These are phyloP conservation scores for Trametes gibbosa DNA, from an alignment of 768 basidiomycete genomes.

Conservation along the genomic window DNA sequence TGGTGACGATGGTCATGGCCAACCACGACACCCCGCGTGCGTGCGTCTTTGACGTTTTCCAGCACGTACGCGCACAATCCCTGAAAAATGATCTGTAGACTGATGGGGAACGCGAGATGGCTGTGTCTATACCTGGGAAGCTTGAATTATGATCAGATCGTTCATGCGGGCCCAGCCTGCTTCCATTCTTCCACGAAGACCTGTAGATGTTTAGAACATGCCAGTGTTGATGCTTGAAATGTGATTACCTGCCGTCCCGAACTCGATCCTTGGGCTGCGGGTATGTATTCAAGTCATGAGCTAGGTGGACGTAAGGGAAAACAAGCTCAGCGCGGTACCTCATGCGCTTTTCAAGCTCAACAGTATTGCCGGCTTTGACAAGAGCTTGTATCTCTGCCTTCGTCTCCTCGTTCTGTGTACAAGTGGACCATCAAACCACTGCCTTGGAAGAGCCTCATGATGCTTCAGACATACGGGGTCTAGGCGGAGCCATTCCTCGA, in stretches of 20 bases:
- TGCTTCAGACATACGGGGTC: conserved; percentile 38
- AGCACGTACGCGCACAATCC: conserved; percentile 75
- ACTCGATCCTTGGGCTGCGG: conserved; percentile 70
- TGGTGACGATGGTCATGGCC: conserved; percentile 87
- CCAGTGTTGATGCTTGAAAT: not conserved
- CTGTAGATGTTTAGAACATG: conserved; percentile 33
- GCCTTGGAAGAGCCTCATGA: not conserved
- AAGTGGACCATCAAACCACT: not conserved
- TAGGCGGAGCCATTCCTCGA: conserved; percentile 49
- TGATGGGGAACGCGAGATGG: not conserved
- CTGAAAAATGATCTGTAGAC: conserved; percentile 32
- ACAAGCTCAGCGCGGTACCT: conserved; percentile 35
- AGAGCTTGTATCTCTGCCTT: conserved; percentile 47
- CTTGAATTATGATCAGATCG: conserved; percentile 77
- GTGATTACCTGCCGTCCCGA: conserved; percentile 76
- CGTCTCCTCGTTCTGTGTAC: conserved; percentile 47
- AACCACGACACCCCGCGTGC: conserved; percentile 67
- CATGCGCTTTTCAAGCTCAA: conserved; percentile 56
- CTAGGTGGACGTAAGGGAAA: not conserved
- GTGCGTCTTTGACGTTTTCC: conserved; percentile 49
- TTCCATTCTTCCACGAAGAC: conserved; percentile 79
- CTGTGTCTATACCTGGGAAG: conserved; percentile 59
- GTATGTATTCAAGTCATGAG: too few species aligned
- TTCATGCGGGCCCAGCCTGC: conserved; percentile 94
- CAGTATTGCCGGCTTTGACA: conserved; percentile 39